Evolutionary conservation across 345 rosid species (phyloP), one percentile per base, ranked within the genome.

Genomic region (Zanthoxylum bungeanum): DNA sequence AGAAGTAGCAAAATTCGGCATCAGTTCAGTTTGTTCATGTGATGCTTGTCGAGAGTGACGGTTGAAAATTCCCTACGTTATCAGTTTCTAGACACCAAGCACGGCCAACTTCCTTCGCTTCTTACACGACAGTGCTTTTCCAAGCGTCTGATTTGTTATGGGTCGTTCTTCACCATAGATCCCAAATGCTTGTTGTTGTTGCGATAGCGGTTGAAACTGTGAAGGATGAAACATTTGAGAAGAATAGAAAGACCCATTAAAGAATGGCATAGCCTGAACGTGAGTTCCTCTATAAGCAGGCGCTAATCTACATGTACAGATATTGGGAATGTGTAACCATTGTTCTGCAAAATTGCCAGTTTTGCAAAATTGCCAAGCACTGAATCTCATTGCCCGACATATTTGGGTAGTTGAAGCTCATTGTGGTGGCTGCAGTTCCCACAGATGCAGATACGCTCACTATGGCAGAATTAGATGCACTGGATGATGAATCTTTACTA

Each of bases 291-390:
- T 79, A 52, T 88, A 95, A 47, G 87, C 67, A 28, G 97, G 87
- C 0, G 85, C 78, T 34, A 93, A 75, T 22, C 96, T 39, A 95
- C 90, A 82, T 92, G 99, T 7, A 97, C 83, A 16, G 99, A 92
- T 56, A 92, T 84, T 9, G 98, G 89, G 83, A 89, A 92, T 1
- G 97, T 83, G 56, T 88, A 95, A 10, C 79, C 86, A 68, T 85
- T 87, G 69, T 91, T 95, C 86, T n/a, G n/a, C n/a, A n/a, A n/a
- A n/a, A n/a, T n/a, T n/a, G n/a, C n/a, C n/a, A n/a, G n/a, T n/a
- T n/a, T n/a, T 85, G 99, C 82, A 95, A 66, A 66, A 95, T 82
- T 7, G 99, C 98, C 78, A 95, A 78, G 82, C 88, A 95, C 70
- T 87, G 99, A 33, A 96, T 85, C 75, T 95, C 99, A 72, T 80